A percentile compares a stretch with the other conserved stretches of the same genome.
Evolutionary conservation across 2,329 filamentous ascomycete species (phyloP).

Genomic region (Microdochium bolleyi): DNA sequence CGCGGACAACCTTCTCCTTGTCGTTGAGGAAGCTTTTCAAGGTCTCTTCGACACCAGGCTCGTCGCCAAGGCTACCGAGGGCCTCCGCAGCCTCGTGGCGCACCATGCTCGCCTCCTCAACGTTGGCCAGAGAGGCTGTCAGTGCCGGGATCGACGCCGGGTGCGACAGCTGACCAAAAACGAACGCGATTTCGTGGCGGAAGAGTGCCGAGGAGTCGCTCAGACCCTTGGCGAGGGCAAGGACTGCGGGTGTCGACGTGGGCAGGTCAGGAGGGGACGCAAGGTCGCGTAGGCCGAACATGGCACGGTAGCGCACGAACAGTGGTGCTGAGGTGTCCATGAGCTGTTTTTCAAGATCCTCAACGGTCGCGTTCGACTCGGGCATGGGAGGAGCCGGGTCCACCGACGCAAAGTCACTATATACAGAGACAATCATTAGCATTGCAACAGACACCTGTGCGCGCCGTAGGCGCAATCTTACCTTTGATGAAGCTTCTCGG

Average conservation of each 20-base stretch:
- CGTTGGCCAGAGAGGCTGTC: constrained; percentile 67
- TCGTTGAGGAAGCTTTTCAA: constrained; percentile 81
- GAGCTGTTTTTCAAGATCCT: constrained; percentile 66
- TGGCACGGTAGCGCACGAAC: constrained; percentile 91
- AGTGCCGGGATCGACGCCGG: constrained; percentile 94
- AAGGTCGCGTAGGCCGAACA: constrained; percentile 94
- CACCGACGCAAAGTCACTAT: constrained; percentile 88
- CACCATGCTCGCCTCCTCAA: constrained; percentile 88
- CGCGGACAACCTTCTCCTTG: constrained; percentile 84
- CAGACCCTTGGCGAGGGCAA: constrained; percentile 79
- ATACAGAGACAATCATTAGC: not conserved
- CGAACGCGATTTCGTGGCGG: constrained; percentile 95
- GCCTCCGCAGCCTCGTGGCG: constrained; percentile 96
- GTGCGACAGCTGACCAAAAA: constrained; percentile 93
- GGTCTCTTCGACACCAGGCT: constrained; percentile 84
- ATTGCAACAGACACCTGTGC: not conserved
- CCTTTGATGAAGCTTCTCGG: constrained; percentile 77
- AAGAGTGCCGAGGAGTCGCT: constrained; percentile 84
- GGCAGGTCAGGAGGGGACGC: constrained; percentile 87
- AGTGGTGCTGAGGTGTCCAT: constrained; percentile 73
- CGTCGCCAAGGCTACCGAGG: constrained; percentile 85
- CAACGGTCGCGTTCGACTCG: constrained; percentile 59
- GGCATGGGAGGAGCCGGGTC: constrained; percentile 89
- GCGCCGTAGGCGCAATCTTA: constrained; percentile 26
- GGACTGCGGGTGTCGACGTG: constrained; percentile 80